phyloP scores from a whole-genome alignment of 2,329 filamentous ascomycete genomes.

The Sarocladium kiliense region DNA sequence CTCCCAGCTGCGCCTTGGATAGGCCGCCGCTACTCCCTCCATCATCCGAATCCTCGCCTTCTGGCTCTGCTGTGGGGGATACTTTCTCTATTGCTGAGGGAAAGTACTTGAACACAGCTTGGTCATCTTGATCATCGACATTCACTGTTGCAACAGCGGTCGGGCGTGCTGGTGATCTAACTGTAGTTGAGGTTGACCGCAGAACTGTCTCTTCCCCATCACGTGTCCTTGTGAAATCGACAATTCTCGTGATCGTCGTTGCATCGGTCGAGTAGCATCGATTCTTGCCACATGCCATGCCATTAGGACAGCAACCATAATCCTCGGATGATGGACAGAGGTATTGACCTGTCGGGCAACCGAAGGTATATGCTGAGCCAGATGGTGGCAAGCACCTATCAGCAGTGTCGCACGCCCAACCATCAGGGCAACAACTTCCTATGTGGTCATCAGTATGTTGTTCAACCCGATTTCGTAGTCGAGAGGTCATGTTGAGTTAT shows the following conservation, averaged over 20 bases:
- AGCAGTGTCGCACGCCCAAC: conserved; percentile 34
- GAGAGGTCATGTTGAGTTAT: too few species aligned
- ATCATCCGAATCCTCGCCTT: conserved; percentile 18
- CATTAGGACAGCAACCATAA: conserved; percentile 48
- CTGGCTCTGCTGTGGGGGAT: conserved; percentile 21
- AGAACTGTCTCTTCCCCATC: conserved; percentile 32
- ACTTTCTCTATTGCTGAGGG: conserved; percentile 39
- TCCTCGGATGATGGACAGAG: conserved; percentile 45
- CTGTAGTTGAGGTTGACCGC: conserved; percentile 32
- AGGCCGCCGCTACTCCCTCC: conserved; percentile 27
- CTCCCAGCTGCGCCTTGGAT: conserved; percentile 39
- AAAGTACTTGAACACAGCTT: conserved; percentile 36
- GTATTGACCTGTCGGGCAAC: conserved; percentile 40
- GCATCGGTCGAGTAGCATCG: conserved; percentile 45
- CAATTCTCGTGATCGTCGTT: conserved; percentile 38
- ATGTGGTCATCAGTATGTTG: not conserved
- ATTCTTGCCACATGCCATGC: conserved; percentile 41
- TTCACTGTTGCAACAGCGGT: conserved; percentile 18
- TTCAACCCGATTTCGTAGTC: too few species aligned
- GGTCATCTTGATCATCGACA: conserved; percentile 19
- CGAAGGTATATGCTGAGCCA: conserved; percentile 32
- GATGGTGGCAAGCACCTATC: conserved; percentile 38
- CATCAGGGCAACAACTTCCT: conserved; percentile 42
- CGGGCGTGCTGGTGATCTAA: conserved; percentile 33
- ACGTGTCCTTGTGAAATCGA: conserved; percentile 40